phyloP scores from a whole-genome alignment of 2,329 filamentous ascomycete genomes.

The Aspergillus sp. region DNA sequence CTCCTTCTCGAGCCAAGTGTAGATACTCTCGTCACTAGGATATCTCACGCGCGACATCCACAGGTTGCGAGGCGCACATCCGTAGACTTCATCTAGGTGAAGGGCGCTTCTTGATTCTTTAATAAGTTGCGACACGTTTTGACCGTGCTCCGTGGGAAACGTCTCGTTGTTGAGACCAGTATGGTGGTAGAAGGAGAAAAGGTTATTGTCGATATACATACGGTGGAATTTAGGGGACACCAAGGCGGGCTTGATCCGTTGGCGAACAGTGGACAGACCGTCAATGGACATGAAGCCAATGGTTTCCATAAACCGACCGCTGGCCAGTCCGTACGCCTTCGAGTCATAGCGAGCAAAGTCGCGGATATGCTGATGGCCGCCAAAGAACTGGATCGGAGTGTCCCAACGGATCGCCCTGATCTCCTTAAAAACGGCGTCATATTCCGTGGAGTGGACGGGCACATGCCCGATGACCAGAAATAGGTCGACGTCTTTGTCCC shows the following conservation, averaged over 20 bases:
- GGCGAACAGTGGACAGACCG: slow-evolving; percentile 52
- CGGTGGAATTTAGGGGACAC: slow-evolving; percentile 62
- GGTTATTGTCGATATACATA: slow-evolving; percentile 90
- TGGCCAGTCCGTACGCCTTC: slow-evolving; percentile 75
- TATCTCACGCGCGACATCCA: slow-evolving; percentile 82
- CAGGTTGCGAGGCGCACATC: slow-evolving; percentile 76
- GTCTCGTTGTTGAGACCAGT: slow-evolving; percentile 67
- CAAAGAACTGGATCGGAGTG: slow-evolving; percentile 86
- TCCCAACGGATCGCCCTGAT: slow-evolving; percentile 75
- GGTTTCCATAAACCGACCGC: slow-evolving; percentile 90
- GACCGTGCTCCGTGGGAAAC: slow-evolving; percentile 74
- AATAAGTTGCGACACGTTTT: slow-evolving; percentile 69
- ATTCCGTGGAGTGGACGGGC: slow-evolving; percentile 76
- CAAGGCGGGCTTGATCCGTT: slow-evolving; percentile 22
- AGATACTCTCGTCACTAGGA: slow-evolving; percentile 71
- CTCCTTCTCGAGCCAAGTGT: slow-evolving; percentile 72
- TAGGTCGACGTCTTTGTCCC: slow-evolving; percentile 74
- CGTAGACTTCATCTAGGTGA: slow-evolving; percentile 68
- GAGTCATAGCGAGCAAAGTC: slow-evolving; percentile 79
- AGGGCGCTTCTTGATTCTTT: slow-evolving; percentile 66
- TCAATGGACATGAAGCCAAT: slow-evolving; percentile 89
- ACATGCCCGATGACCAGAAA: slow-evolving; percentile 87
- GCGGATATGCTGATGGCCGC: slow-evolving; percentile 84
- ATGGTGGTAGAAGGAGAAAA: slow-evolving; percentile 80
- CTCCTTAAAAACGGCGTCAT: slow-evolving; percentile 70